Evolutionary conservation across 1,284 basidiomycete genomes (phyloP), one percentile per base, ranked within the genome.

Genomic region (Grifola frondosa): DNA sequence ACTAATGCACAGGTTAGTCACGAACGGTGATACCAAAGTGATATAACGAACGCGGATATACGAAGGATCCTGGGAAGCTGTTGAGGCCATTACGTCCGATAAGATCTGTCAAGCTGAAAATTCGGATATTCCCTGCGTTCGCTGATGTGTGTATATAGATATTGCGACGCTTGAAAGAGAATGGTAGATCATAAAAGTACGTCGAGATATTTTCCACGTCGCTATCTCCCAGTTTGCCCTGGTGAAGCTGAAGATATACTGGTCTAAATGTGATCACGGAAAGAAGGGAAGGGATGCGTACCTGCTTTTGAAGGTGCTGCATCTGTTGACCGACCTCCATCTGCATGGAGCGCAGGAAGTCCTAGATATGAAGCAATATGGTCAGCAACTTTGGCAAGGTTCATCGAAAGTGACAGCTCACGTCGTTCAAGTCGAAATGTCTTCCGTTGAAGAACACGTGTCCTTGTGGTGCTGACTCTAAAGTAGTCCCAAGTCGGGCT

Each of bases 391-490:
- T 22, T 16, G 21, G 3, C 5, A n/a, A 15, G 11, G 15, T 3
- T 2, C 24, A 37, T 6, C 11, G 24, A 22, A 33, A 24, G 30
- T 11, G 12, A 4, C 6, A 20, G 69, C 84, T 58, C 50, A 93
- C 91, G 45, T 88, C 85, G 50, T 80, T 76, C 46, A 91, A 66
- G 6, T 77, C 66, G 23, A 84, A 75, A 59, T 89, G 78, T 56
- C 87, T 91, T 12, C 96, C 96, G 57, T 98, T 98, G 56, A 97
- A 72, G 62, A 97, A 96, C 19, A 71, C 77, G 60, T 88, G 82
- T 3, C 86, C 87, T 7, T 62, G 62, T 1, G 68, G 60, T 4
- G 66, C 66, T 10, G 63, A 54, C 3, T 62, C 58, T 15, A 67
- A 43, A 2, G 64, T 68, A 3, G 73, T 62, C 16, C 75, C 77